Evolutionary conservation across 192 early-diverging fungal species (phyloP).

Genomic region (Diversispora epigaea): DNA sequence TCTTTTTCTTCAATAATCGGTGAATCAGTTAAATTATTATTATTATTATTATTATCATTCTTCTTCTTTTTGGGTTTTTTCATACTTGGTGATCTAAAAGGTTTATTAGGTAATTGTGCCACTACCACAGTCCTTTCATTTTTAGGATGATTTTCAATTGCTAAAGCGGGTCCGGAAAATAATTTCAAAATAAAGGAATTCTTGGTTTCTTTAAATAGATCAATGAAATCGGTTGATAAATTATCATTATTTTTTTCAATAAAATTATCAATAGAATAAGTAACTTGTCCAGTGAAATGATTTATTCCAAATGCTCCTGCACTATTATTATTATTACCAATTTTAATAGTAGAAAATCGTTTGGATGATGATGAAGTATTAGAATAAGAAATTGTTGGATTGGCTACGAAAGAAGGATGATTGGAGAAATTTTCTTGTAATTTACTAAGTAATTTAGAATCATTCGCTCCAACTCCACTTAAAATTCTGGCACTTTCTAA

Average conservation of each 20-base stretch:
- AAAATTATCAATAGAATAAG: conserved; percentile 80
- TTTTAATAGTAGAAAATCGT: too few species aligned
- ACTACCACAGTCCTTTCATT: conserved; percentile 70
- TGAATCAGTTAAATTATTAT: conserved; percentile 10
- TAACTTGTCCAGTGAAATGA: conserved; percentile 70
- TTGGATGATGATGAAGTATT: conserved; percentile 31
- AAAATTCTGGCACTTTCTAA: conserved; percentile 46
- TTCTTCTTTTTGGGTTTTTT: conserved; percentile 48
- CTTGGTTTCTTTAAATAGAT: conserved; percentile 68
- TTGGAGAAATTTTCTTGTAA: conserved; percentile 38
- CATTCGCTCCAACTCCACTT: conserved; percentile 48
- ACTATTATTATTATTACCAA: too few species aligned
- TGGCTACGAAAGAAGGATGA: conserved; percentile 44
- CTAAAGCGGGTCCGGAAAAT: conserved; percentile 70
- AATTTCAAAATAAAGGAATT: conserved; percentile 75
- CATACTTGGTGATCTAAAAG: conserved; percentile 68
- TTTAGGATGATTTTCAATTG: conserved; percentile 72
- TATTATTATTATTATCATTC: conserved; percentile 33
- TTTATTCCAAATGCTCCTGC: conserved; percentile 64
- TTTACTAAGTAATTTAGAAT: conserved; percentile 46
- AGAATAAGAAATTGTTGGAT: conserved; percentile 32
- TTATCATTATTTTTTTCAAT: conserved; percentile 74
- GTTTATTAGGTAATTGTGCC: conserved; percentile 73
- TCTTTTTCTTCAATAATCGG: conserved; percentile 34
- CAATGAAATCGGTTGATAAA: conserved; percentile 79